Evolutionary conservation across 257 asterid genomes (phyloP).

Genomic region (Prunella vulgaris): DNA sequence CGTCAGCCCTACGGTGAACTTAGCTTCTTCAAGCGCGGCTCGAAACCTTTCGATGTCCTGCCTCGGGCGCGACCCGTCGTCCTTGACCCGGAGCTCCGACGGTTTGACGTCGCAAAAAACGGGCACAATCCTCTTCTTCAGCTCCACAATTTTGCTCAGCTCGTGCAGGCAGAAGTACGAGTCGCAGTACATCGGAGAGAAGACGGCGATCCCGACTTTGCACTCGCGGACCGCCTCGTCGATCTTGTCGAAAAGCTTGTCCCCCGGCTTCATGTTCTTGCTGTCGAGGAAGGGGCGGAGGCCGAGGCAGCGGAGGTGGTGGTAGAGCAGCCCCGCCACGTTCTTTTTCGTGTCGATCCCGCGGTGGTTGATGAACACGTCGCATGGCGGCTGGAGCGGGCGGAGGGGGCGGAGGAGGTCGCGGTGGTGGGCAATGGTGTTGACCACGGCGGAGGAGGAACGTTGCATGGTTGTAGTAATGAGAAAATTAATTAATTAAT

Average conservation of each 20-base stretch:
- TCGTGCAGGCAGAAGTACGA: constrained; percentile 76
- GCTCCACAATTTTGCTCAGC: constrained; percentile 57
- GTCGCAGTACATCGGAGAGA: constrained; percentile 74
- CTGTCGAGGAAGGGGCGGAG: constrained; percentile 70
- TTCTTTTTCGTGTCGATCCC: constrained; percentile 73
- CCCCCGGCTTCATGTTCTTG: constrained; percentile 87
- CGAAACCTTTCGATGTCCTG: constrained; percentile 41
- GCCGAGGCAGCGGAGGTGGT: constrained; percentile 40
- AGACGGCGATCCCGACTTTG: constrained; percentile 63
- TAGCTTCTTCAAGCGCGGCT: constrained; percentile 69
- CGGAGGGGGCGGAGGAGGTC: not conserved
- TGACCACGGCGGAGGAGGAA: constrained; percentile 31
- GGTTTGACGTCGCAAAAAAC: constrained; percentile 74
- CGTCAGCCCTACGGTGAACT: constrained; percentile 67
- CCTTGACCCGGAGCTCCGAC: constrained; percentile 60
- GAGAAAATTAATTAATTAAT: not conserved
- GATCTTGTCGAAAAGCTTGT: constrained; percentile 61
- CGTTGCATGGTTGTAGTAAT: constrained; percentile 47
- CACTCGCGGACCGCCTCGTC: constrained; percentile 49
- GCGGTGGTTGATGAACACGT: constrained; percentile 79
- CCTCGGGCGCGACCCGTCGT: constrained; percentile 29
- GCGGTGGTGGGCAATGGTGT: constrained; percentile 19
- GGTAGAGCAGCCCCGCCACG: constrained; percentile 67
- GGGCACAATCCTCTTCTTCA: constrained; percentile 50
- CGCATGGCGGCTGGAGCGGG: constrained; percentile 28